These are phyloP conservation scores for Fraxinus angustifolia DNA, from an alignment of 305 asterid genomes.

Conservation along the genomic window DNA sequence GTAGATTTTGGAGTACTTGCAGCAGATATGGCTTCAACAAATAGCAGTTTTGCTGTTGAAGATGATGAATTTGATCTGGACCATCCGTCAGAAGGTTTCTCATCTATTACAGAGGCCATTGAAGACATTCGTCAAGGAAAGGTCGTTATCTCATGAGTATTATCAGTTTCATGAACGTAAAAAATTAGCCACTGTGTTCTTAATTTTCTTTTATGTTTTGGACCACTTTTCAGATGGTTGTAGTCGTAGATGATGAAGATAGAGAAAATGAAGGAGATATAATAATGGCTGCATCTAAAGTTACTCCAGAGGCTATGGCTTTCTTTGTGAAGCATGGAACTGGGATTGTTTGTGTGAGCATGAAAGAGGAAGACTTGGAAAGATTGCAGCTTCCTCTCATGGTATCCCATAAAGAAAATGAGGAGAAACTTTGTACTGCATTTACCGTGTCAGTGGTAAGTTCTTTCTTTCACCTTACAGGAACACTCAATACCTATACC, in stretches of 20 bases:
- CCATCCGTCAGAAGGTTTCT: slow-evolving; percentile 63
- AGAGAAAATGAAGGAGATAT: slow-evolving; percentile 98
- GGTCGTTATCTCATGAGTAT: slow-evolving; percentile 35
- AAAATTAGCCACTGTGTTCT: neutral
- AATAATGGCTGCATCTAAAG: slow-evolving; percentile 93
- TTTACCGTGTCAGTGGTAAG: slow-evolving; percentile 94
- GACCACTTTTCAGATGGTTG: slow-evolving; percentile 64
- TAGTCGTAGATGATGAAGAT: slow-evolving; percentile 95
- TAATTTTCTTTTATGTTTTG: neutral
- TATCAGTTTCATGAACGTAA: neutral
- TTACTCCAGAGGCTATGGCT: slow-evolving; percentile 94
- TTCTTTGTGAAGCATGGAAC: slow-evolving; percentile 94
- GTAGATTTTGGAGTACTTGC: slow-evolving; percentile 53
- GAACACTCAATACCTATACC: neutral
- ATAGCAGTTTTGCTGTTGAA: slow-evolving; percentile 42
- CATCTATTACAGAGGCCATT: slow-evolving; percentile 69
- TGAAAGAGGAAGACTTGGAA: slow-evolving; percentile 83
- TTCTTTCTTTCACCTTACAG: slow-evolving; percentile 13
- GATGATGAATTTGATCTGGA: slow-evolving; percentile 68
- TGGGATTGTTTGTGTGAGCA: slow-evolving; percentile 97
- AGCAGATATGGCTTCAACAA: slow-evolving; percentile 56
- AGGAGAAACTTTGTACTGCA: slow-evolving; percentile 88
- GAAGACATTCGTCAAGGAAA: slow-evolving; percentile 82
- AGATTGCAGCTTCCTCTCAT: slow-evolving; percentile 81
- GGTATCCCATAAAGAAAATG: slow-evolving; percentile 82